Conservation (phyloP, 164 flowering plant species). For the Kingdonia uniflora region DNA sequence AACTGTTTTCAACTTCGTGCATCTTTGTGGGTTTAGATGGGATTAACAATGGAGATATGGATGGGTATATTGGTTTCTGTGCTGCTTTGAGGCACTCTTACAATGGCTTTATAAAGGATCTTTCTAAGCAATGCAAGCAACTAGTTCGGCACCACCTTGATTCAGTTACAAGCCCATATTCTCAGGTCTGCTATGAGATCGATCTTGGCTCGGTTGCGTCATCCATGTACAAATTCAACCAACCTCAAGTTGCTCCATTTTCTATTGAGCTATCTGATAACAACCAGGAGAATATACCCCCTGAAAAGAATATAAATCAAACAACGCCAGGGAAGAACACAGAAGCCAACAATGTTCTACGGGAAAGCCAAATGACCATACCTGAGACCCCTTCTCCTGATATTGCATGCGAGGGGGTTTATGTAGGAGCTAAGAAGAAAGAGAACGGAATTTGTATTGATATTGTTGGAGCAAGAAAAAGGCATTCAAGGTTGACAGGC, state of each 20-base stretch:
- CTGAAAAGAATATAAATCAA: constrained; percentile 40
- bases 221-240: constrained; percentile 27
- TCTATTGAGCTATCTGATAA: constrained; percentile 61
- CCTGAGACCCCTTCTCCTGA: constrained; percentile 99
- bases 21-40: constrained; percentile 34
- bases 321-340: constrained; percentile 72
- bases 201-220: constrained; percentile 28
- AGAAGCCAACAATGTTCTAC: constrained; percentile 45
- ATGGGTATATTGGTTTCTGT: constrained; percentile 87
- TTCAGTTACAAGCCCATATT: constrained; percentile 94
- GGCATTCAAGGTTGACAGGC: constrained; percentile 42
- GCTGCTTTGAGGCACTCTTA: constrained; percentile 80
- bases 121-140: constrained; percentile 86
- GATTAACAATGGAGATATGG: constrained; percentile 53
- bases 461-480: constrained; percentile 47
- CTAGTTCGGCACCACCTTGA: constrained; percentile 88
- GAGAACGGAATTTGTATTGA: constrained; percentile 53
- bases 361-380: constrained; percentile 73
- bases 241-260: constrained; percentile 33
- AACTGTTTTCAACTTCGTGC: background rate
- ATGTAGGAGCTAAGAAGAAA: constrained; percentile 41
- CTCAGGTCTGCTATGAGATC: constrained; percentile 67
- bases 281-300: constrained; percentile 78
- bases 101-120: constrained; percentile 57
- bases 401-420: constrained; percentile 53